These are phyloP conservation scores for Coemansia sp. DNA, from an alignment of 192 early-diverging fungal genomes.

Conservation along the genomic window DNA sequence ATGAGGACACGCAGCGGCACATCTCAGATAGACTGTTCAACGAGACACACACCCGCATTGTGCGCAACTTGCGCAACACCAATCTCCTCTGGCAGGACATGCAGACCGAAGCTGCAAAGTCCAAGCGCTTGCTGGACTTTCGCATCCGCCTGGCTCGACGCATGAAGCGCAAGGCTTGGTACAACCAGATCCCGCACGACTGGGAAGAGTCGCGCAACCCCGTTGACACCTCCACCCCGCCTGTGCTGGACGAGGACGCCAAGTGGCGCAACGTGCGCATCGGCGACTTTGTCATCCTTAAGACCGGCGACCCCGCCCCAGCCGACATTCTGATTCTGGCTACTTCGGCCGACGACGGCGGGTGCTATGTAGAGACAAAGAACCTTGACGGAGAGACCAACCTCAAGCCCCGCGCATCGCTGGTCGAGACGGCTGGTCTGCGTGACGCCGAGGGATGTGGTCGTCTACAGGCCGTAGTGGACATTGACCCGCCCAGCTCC, in stretches of 20 bases:
- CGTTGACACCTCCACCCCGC: slow-evolving; percentile 10
- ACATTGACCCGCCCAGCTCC: slow-evolving; percentile 82
- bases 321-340: slow-evolving; percentile 88
- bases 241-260: slow-evolving; percentile 51
- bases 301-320: slow-evolving; percentile 82
- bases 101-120: slow-evolving; percentile 20
- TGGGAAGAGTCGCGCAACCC: slow-evolving; percentile 47
- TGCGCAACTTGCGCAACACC: slow-evolving; percentile 62
- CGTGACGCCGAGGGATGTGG: slow-evolving; percentile 68
- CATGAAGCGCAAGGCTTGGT: slow-evolving; percentile 38
- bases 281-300: slow-evolving; percentile 84
- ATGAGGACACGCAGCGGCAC: slow-evolving; percentile 86
- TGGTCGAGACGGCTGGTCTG: slow-evolving; percentile 61
- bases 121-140: slow-evolving; percentile 12
- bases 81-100: slow-evolving; percentile 52
- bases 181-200: slow-evolving; percentile 44
- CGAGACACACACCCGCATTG: slow-evolving; percentile 59
- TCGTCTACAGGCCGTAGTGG: slow-evolving; percentile 65
- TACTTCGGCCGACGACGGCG: slow-evolving; percentile 76
- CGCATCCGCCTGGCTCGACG: slow-evolving; percentile 42
- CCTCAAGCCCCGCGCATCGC: slow-evolving; percentile 79
- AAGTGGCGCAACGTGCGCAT: slow-evolving; percentile 83
- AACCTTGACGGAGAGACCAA: slow-evolving; percentile 99
- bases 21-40: slow-evolving; percentile 82
- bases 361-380: slow-evolving; percentile 96